Base-by-base conservation (phyloP, 129 eudicot species). In the Arctium lappa region DNA sequence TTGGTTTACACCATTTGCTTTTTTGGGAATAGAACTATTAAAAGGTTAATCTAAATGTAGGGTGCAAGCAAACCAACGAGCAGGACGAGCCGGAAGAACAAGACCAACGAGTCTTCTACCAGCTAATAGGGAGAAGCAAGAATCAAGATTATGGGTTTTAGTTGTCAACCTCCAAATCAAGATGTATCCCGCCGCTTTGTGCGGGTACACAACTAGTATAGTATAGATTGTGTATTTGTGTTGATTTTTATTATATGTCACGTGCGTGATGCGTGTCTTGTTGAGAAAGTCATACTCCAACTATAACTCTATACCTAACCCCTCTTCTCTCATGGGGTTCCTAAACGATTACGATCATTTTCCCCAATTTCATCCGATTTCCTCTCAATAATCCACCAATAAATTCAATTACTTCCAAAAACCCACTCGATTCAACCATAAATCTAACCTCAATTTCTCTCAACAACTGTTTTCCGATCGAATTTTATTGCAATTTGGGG, bases 31-130 rank as follows among this genome's bases (percentile, higher is more conserved):
- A 40, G 34, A 62, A 34, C 29, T 29, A 18, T 53, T 8, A 37
- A 32, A 48, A 38, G 18, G 8, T 12, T 82, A 75, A 46, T 76
- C 15, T 27, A 70, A 69, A 78, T 84, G 46, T 79, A 96, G 98
- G 88, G 99, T 96, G 77, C 99, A 93, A 86, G 97, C 99, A 74
- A 89, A 91, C 85, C 99, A 96, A 78, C 99, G 98, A 69, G 97
- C 98, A 69, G 99, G 99, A n/a, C n/a, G n/a, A n/a, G n/a, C n/a
- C n/a, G n/a, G n/a, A n/a, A n/a, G n/a, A n/a, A n/a, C n/a, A n/a
- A n/a, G n/a, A n/a, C n/a, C n/a, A n/a, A n/a, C n/a, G n/a, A n/a
- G n/a, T n/a, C n/a, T n/a, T n/a, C n/a, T n/a, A n/a, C n/a, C n/a
- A n/a, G n/a, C n/a, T n/a, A n/a, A n/a, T n/a, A n/a, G n/a, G n/a